Evolutionary conservation across 768 basidiomycete genomes (phyloP), one percentile per base, ranked within the genome.

Genomic region (Agrocybe praecox): DNA sequence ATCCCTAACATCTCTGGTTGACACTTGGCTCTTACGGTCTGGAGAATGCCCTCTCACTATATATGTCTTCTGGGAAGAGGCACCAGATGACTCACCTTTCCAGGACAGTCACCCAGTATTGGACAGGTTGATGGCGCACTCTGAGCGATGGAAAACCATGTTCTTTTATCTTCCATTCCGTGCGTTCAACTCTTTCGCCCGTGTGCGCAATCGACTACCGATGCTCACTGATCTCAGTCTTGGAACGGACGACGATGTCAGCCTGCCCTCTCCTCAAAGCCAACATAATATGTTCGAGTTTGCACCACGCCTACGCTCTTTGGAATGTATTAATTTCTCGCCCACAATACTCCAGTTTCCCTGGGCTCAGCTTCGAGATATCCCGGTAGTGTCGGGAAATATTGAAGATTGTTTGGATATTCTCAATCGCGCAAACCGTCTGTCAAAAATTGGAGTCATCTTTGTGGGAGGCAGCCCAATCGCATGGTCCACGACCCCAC

Each of bases 261-360:
- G 33, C 7, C 21, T 52, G 29, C 42, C 57, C 55, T 33, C 53
- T 18, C 34, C 59, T 52, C 56, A 29, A 52, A 49, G 43, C 50
- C 49, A 61, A 21, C 58, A 69, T 34, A 60, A 72, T 49, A 69
- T 71, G 60, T 75, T 73, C 61, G 65, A 66, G 44, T 54, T 65
- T 23, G 69, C 72, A 21, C 72, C 72, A 21, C 62, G 59, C 18
- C 61, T 75, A 18, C 62, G 63, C 10, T 71, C 69, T 2, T 51
- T 75, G 29, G 71, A 75, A 62, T 73, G 68, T 46, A 69, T 75
- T 59, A 73, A 75, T 49, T 64, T 72, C 56, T 67, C 70, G 14
- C 70, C 72, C 5, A 65, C 69, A 17, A 58, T 69, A 24, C 67
- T 75, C 56, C 65, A 65, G 36, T 69, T 74, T 54, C 73, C 73